Conservation (phyloP, 768 basidiomycete genomes). For the Amanita subjunquillea region DNA sequence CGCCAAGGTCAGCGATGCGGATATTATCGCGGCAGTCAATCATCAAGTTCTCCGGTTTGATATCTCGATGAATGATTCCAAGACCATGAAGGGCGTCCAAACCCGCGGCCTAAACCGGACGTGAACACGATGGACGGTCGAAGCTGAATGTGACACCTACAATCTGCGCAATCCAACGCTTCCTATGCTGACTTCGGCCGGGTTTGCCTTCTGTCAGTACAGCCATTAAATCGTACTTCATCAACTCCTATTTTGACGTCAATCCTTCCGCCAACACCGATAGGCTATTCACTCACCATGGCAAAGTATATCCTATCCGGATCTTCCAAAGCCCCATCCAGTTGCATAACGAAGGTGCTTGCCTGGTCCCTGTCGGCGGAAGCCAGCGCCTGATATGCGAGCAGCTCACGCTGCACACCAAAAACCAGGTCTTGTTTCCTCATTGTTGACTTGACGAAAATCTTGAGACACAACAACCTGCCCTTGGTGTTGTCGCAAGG, state of each 20-base stretch:
- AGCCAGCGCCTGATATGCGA: slow-evolving; percentile 23
- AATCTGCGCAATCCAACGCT: slow-evolving; percentile 30
- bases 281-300: slow-evolving; percentile 21
- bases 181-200: slow-evolving; percentile 17
- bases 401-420: slow-evolving; percentile 21
- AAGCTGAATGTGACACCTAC: slow-evolving; percentile 13
- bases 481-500: not conserved
- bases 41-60: slow-evolving; percentile 66
- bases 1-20: slow-evolving; percentile 32
- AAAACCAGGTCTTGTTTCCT: slow-evolving; percentile 2
- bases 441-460: slow-evolving; percentile 15
- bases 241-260: slow-evolving; percentile 19
- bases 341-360: slow-evolving; percentile 25
- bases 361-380: slow-evolving; percentile 13
- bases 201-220: slow-evolving; percentile 16
- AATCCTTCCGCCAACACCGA: not conserved
- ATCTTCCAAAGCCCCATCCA: slow-evolving; percentile 26
- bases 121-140: not conserved
- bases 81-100: slow-evolving; percentile 39
- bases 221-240: slow-evolving; percentile 25
- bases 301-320: slow-evolving; percentile 19
- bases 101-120: slow-evolving; percentile 23
- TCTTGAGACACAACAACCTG: slow-evolving; percentile 27
- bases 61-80: slow-evolving; percentile 59
- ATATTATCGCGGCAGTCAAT: slow-evolving; percentile 31